A percentile compares a stretch with the other conserved stretches of the same genome.
Conservation (phyloP, 2,329 filamentous ascomycete genomes). For the Xylariaceae sp. region DNA sequence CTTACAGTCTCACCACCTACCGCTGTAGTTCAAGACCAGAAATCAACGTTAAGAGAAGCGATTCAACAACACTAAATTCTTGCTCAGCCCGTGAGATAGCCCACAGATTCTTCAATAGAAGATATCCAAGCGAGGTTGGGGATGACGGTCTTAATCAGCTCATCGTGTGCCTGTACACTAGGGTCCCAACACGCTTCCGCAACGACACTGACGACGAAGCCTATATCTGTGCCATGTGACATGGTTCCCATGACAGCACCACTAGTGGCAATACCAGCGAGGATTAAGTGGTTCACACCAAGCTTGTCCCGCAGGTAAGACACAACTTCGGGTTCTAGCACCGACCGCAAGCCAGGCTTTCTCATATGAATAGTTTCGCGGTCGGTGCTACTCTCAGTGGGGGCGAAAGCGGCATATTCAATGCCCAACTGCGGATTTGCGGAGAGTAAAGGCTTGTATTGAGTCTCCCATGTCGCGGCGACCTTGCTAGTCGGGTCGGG, state of each 20-base stretch:
- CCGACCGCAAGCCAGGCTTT: conserved; percentile 18
- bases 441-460: conserved; percentile 19
- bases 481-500: conserved; percentile 23
- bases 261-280: conserved; percentile 24
- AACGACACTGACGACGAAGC: conserved; percentile 29
- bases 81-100: conserved; percentile 6
- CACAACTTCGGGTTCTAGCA: conserved; percentile 13
- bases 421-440: conserved; percentile 14
- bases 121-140: conserved; percentile 12
- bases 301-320: conserved; percentile 15
- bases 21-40: too few relatives aligned
- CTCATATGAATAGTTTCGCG: conserved; percentile 16
- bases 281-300: conserved; percentile 19
- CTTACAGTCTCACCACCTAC: too few relatives aligned
- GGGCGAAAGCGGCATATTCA: conserved; percentile 16
- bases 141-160: conserved; percentile 9
- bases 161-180: conserved; percentile 2
- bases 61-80: too few relatives aligned
- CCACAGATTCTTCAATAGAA: conserved; percentile 46
- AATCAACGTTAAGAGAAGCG: too few relatives aligned
- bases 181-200: conserved; percentile 30
- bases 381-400: background rate
- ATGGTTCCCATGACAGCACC: conserved; percentile 27
- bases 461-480: conserved; percentile 12
- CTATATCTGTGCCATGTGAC: conserved; percentile 21